A percentile compares a stretch with the other conserved stretches of the same genome.
These are phyloP conservation scores for Phytopythium helicoides DNA, from an alignment of 352 stramenopile genomes.

Conservation along the genomic window DNA sequence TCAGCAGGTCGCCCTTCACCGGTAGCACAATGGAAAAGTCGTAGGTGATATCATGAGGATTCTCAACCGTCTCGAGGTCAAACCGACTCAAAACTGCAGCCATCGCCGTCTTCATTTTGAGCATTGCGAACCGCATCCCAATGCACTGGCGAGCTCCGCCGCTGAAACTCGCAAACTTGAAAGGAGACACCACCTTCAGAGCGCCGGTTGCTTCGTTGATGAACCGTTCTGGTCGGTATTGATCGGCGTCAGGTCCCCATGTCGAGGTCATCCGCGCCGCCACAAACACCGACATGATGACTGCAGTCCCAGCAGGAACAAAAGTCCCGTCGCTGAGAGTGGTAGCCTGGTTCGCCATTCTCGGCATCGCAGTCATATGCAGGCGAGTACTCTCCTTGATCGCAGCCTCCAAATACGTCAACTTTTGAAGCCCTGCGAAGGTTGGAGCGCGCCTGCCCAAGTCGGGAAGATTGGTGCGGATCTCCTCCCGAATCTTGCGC, in stretches of 20 bases:
- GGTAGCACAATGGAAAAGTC: conserved; percentile 29
- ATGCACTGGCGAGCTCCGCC: conserved; percentile 52
- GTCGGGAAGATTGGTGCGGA: too few relatives aligned
- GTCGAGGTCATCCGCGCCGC: conserved; percentile 50
- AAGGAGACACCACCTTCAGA: conserved; percentile 40
- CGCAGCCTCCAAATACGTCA: too few relatives aligned
- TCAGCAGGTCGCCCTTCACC: conserved; percentile 31
- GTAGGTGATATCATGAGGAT: conserved; percentile 34
- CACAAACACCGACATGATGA: too few relatives aligned
- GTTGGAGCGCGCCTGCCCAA: too few relatives aligned
- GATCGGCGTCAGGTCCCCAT: conserved; percentile 46
- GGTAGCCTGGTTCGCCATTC: conserved; percentile 17
- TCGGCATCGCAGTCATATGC: conserved; percentile 42
- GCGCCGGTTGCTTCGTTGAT: conserved; percentile 29
- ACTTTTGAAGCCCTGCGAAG: too few relatives aligned
- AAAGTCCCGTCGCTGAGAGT: conserved; percentile 15
- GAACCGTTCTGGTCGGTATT: conserved; percentile 55
- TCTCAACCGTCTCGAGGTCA: conserved; percentile 22
- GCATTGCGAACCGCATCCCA: conserved; percentile 42
- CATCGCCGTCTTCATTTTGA: conserved; percentile 46
- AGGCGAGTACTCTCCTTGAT: conserved; percentile 42
- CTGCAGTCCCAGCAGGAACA: conserved; percentile 22
- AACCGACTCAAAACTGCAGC: conserved; percentile 39
- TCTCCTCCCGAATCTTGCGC: conserved; percentile 20
- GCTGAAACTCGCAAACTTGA: conserved; percentile 59